Percentiles rank a stretch among this genome's conserved stretches.
Evolutionary conservation across 768 basidiomycete species (phyloP).

Genomic region (Lepiota brunneoincarnata): DNA sequence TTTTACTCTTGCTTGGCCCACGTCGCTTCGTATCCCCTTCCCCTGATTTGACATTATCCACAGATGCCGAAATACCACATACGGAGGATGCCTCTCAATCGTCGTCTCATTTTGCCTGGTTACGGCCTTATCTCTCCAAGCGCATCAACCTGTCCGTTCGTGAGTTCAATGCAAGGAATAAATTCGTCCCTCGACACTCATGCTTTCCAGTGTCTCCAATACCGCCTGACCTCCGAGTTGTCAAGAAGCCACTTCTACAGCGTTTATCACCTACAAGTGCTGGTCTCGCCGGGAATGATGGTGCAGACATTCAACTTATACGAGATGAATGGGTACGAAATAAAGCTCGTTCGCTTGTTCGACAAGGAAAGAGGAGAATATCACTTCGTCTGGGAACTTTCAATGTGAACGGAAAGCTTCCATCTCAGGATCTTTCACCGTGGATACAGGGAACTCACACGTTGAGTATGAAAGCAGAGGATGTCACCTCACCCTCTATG

Average conservation of each 20-base stretch:
- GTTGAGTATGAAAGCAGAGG: not conserved
- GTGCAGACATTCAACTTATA: constrained; percentile 52
- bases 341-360: constrained; percentile 35
- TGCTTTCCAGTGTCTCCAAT: constrained; percentile 33
- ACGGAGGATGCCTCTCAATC: constrained; percentile 25
- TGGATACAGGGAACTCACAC: constrained; percentile 50
- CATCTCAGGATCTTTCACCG: constrained; percentile 66
- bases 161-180: constrained; percentile 16
- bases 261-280: constrained; percentile 61
- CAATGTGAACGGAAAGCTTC: constrained; percentile 79
- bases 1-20: not conserved
- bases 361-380: constrained; percentile 29
- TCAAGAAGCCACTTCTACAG: constrained; percentile 42
- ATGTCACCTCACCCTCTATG: constrained; percentile 13
- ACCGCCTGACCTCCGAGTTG: constrained; percentile 56
- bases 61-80: constrained; percentile 22
- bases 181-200: not conserved
- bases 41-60: too few species aligned
- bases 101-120: constrained; percentile 41
- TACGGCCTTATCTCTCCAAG: constrained; percentile 38
- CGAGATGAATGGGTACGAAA: constrained; percentile 63
- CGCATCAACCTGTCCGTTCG: constrained; percentile 25
- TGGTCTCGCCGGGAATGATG: constrained; percentile 61
- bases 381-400: constrained; percentile 72
- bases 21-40: not conserved